Conservation (phyloP, 2,329 filamentous ascomycete genomes). For the Ophiognomonia clavigignenti-juglandacearum region DNA sequence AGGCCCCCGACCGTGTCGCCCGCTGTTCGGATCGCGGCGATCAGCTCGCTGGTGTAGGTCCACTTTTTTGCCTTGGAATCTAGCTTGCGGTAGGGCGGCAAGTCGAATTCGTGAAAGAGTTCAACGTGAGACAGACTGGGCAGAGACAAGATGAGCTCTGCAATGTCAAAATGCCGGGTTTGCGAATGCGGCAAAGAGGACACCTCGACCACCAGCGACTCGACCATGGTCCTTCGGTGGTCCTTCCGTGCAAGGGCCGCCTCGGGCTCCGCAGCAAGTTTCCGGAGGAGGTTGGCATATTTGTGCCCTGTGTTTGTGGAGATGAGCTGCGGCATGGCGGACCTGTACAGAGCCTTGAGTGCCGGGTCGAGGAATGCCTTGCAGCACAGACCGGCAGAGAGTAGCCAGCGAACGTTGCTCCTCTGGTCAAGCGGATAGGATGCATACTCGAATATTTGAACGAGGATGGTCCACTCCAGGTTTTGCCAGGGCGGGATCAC, state of each 20-base stretch:
- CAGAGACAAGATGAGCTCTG: conserved; percentile 55
- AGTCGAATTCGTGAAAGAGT: conserved; percentile 65
- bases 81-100: conserved; percentile 59
- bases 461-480: conserved; percentile 54
- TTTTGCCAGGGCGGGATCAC: conserved; percentile 25
- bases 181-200: conserved; percentile 48
- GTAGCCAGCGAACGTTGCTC: conserved; percentile 53
- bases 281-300: conserved; percentile 50
- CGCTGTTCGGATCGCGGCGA: conserved; percentile 54
- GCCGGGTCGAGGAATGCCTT: conserved; percentile 66
- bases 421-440: conserved; percentile 50
- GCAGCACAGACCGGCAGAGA: conserved; percentile 58
- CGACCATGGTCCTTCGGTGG: conserved; percentile 55
- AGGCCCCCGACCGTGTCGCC: conserved; percentile 28
- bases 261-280: conserved; percentile 32
- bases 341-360: conserved; percentile 65
- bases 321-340: conserved; percentile 49
- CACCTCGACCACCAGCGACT: conserved; percentile 66
- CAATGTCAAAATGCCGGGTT: conserved; percentile 41
- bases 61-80: conserved; percentile 54
- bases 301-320: conserved; percentile 37
- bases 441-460: conserved; percentile 65
- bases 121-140: conserved; percentile 66
- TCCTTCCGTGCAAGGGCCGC: conserved; percentile 56
- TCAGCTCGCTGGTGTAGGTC: conserved; percentile 63